Base-by-base conservation (phyloP, 2,329 filamentous ascomycete species). In the Aspergillus sojae region DNA sequence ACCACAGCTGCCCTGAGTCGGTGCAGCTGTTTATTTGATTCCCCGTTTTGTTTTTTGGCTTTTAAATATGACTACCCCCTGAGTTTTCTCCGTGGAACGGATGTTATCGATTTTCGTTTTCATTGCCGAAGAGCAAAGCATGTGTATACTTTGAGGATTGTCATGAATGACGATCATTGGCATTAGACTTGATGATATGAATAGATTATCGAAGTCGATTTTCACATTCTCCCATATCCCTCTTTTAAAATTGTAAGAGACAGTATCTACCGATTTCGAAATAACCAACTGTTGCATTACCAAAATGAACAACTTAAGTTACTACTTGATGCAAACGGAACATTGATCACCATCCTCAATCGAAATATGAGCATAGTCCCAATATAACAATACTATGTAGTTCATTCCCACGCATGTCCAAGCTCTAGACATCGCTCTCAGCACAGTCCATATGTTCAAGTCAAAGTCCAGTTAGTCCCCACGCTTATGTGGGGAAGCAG, bases 111-210 rank as follows among this genome's bases (percentile, higher is more conserved):
- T 39, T 55, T 55, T 21, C 11, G 10, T 55, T 39, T 54, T 36
- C 30, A 26, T 39, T 55, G 52, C 61, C 46, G 39, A 36, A 32
- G 32, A 48, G 55, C 46, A 52, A 59, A 46, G 23, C 57, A 54
- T 46, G 23, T 65, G 63, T 63, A 65, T 57, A 62, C 60, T 65
- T 60, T 34, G 32, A 65, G 39, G 43, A 39, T 46, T 43, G 46
- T 43, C 26, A 57, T 54, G 36, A 21, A 48, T 50, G 46, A 52
- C 16, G 19, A 52, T 52, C 46, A 14, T 2, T 28, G 7, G 28
- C 53, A 57, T 32, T 43, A 34, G 43, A 41, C 60, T 55, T 55
- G 32, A 36, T 54, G 32, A 21, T 39, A 39, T 39, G 34, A 55
- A 55, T 54, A 32, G 19, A 55, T 26, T 19, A 23, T 55, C 32